Evolutionary conservation across 495 filamentous ascomycete genomes (phyloP).

Genomic region (Xylaria nigripes): DNA sequence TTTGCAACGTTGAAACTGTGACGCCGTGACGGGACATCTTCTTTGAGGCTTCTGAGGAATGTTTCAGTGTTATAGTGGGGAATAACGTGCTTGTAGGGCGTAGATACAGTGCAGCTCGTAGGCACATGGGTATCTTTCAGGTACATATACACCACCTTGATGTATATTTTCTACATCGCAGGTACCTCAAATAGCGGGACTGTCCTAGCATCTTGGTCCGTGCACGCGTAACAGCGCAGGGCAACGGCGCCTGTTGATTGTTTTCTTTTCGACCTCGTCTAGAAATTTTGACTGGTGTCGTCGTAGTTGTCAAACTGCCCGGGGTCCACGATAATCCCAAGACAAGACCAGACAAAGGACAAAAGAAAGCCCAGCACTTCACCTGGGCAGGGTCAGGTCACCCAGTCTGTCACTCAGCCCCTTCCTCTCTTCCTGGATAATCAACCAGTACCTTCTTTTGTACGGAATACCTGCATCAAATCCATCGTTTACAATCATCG

Average conservation of each 20-base stretch:
- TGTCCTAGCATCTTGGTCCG: too few species aligned
- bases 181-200: too few species aligned
- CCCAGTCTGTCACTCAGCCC: not conserved
- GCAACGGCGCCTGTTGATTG: conserved; percentile 24
- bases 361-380: not conserved
- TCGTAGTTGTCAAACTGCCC: not conserved
- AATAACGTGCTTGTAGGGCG: not conserved
- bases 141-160: not conserved
- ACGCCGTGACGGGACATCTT: too few species aligned
- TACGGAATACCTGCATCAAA: too few species aligned
- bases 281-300: conserved; percentile 13
- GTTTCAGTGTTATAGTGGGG: not conserved
- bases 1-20: too few species aligned
- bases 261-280: conserved; percentile 27
- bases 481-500: not conserved
- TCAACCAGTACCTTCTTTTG: too few species aligned
- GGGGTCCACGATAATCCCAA: too few species aligned
- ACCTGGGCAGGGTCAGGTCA: not conserved
- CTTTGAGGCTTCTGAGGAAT: not conserved
- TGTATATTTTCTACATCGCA: too few species aligned
- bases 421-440: too few species aligned
- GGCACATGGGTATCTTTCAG: not conserved
- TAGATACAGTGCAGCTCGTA: not conserved
- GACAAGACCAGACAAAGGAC: not conserved
- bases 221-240: conserved; percentile 14